Conservation (phyloP, 495 filamentous ascomycete species). For the Talaromyces stipitatus region DNA sequence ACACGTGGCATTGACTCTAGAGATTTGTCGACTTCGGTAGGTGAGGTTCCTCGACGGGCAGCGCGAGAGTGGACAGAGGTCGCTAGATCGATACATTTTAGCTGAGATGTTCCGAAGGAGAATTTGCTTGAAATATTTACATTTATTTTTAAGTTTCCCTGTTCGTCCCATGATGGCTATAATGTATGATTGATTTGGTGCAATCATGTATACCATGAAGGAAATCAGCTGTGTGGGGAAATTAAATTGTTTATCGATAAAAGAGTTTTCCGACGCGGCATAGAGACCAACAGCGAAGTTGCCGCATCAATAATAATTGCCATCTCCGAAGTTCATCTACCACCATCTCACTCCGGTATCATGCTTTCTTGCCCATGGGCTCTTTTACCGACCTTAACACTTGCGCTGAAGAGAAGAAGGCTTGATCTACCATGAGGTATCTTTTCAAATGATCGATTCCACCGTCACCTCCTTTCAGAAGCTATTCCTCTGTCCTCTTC, state of each 20-base stretch:
- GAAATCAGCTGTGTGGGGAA: constrained; percentile 1
- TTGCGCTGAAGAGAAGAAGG: background rate
- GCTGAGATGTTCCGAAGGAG: background rate
- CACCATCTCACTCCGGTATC: background rate
- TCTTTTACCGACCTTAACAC: background rate
- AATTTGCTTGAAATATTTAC: constrained; percentile 17
- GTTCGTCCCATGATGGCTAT: constrained; percentile 42
- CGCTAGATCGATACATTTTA: constrained; percentile 17
- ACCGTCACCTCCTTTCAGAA: background rate
- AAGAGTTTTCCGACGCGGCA: constrained; percentile 22
- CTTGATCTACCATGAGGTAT: background rate
- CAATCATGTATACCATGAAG: background rate
- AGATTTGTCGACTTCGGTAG: constrained; percentile 68
- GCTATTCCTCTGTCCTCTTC: constrained; percentile 2
- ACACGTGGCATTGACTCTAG: constrained; percentile 54
- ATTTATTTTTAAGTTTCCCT: constrained; percentile 27
- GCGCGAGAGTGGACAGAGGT: constrained; percentile 59
- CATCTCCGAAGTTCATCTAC: background rate
- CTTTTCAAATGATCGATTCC: background rate
- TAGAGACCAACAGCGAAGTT: constrained; percentile 21
- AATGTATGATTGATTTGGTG: background rate
- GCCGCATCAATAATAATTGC: background rate
- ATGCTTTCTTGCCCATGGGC: background rate
- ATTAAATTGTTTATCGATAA: constrained; percentile 31
- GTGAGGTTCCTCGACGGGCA: constrained; percentile 63